phyloP scores from a whole-genome alignment of 805 yeast species.

The Pichia paraexigua region DNA sequence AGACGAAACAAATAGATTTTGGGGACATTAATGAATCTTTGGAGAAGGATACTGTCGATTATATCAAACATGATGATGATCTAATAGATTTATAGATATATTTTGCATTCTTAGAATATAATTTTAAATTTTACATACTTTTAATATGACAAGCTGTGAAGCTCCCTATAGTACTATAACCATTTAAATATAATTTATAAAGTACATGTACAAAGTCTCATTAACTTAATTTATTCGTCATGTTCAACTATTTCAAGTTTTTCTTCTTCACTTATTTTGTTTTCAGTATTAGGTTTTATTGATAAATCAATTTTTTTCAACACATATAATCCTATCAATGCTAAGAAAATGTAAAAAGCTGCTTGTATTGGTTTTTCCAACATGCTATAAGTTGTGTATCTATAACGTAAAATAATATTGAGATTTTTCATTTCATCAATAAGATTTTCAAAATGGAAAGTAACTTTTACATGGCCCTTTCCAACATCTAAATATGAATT shows the following conservation, averaged over 20 bases:
- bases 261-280: neutral
- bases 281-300: slow-evolving; percentile 15
- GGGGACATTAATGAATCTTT: neutral
- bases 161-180: neutral
- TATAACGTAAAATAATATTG: slow-evolving; percentile 55
- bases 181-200: neutral
- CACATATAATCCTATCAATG: slow-evolving; percentile 46
- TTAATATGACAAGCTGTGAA: neutral
- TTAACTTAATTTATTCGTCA: neutral
- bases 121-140: neutral
- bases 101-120: neutral
- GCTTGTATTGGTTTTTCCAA: slow-evolving; percentile 60
- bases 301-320: slow-evolving; percentile 38
- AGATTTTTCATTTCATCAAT: slow-evolving; percentile 58
- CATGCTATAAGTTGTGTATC: slow-evolving; percentile 44
- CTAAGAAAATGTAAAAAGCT: slow-evolving; percentile 53
- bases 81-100: slow-evolving; percentile 4
- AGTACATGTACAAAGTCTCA: neutral
- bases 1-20: neutral
- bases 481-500: slow-evolving; percentile 63
- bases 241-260: neutral
- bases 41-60: neutral
- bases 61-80: slow-evolving; percentile 1
- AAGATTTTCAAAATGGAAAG: slow-evolving; percentile 50
- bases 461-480: slow-evolving; percentile 70